Evolutionary conservation across 2,329 filamentous ascomycete species (phyloP), one percentile per base, ranked within the genome.

Genomic region (Hypoxylon sp.): DNA sequence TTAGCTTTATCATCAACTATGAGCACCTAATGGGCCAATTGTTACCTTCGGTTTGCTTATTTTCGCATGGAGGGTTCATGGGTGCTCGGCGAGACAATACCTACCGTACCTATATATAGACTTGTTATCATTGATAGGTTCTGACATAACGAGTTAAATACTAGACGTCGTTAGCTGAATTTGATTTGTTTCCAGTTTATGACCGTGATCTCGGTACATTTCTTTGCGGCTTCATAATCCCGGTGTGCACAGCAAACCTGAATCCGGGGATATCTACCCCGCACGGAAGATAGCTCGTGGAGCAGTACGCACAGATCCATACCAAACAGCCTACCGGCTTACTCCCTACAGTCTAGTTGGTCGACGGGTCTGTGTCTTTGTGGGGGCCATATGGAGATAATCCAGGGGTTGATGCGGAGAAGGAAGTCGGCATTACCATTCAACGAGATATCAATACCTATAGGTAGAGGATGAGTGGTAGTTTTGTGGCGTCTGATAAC

Each of bases 341-440:
- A 49, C 64, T 55, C 22, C 48, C 53, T 62, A 27, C 6, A 13
- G 64, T 37, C 44, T 67, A 67, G 64, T 44, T 31, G 20, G 44
- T 31, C 44, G 33, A 60, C 8, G 22, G 48, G 44, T 27, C 31
- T 27, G 37, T 25, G 44, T 53, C 30, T 37, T 55, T 68, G 55
- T 56, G 61, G 61, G 66, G 61, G 37, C 61, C 17, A 35, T 48
- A 57, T 61, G 57, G 64, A 57, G 64, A 54, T 27, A 27, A 40
- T 13, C 27, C 40, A 53, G 61, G 50, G 40, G 67, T 37, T 37
- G 42, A 53, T 64, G 67, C 64, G 64, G 67, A 70, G 67, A 65
- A 59, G 57, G 20, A 11, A 44, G 31, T 42, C 64, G 68, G 64
- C 56, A 61, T 48, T 48, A 40, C 62, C 48, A 13, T 33, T 40